These are phyloP conservation scores for Yamadazyma oceani DNA, from an alignment of 1,139 yeast genomes.

Conservation along the genomic window DNA sequence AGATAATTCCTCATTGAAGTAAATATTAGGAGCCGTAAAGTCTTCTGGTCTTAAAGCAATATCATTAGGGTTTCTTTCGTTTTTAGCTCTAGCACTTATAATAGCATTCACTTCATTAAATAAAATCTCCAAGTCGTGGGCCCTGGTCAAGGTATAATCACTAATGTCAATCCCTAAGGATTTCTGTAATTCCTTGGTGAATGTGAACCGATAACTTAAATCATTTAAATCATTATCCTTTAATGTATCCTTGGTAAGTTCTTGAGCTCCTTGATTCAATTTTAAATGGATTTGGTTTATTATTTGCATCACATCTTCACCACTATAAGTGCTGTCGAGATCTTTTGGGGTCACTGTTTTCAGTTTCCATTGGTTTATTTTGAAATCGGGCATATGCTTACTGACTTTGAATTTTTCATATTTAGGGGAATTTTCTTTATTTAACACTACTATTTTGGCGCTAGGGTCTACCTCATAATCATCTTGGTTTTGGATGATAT, in stretches of 20 bases:
- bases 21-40: constrained; percentile 45
- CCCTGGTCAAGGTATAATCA: constrained; percentile 57
- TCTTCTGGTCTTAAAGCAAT: constrained; percentile 45
- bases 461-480: constrained; percentile 34
- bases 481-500: constrained; percentile 43
- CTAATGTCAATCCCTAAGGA: constrained; percentile 64
- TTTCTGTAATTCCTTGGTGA: constrained; percentile 57
- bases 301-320: constrained; percentile 24
- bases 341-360: constrained; percentile 23
- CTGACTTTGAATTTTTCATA: constrained; percentile 26
- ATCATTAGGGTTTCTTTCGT: constrained; percentile 76
- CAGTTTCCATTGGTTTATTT: constrained; percentile 38
- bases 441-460: constrained; percentile 38
- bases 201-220: constrained; percentile 56
- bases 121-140: constrained; percentile 49
- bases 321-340: constrained; percentile 30
- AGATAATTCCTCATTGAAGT: constrained; percentile 47
- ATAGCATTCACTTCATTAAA: constrained; percentile 41
- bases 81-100: constrained; percentile 50
- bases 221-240: constrained; percentile 35
- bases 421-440: constrained; percentile 36
- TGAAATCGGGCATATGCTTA: constrained; percentile 37
- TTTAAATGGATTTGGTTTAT: constrained; percentile 28
- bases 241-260: constrained; percentile 16
- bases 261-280: constrained; percentile 13